Conservation (phyloP, 805 yeast species). For the Cyberlindnera mycetangii region DNA sequence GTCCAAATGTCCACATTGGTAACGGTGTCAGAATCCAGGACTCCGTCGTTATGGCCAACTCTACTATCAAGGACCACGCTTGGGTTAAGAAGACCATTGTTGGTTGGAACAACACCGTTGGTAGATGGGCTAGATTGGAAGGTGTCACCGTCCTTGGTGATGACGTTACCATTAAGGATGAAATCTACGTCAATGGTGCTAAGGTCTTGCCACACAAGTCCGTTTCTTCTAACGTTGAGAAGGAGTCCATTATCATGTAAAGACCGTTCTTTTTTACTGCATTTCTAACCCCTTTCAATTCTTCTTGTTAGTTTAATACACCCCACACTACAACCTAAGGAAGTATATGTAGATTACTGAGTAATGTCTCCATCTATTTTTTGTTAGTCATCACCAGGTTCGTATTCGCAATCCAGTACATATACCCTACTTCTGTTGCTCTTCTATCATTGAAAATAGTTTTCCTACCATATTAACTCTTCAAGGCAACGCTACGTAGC, state of each 20-base stretch:
- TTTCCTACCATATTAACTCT: too few relatives aligned
- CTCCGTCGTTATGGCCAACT: slow-evolving; percentile 88
- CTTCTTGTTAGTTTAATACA: slow-evolving; percentile 14
- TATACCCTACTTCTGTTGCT: too few relatives aligned
- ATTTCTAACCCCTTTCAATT: slow-evolving; percentile 7
- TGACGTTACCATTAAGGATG: slow-evolving; percentile 97
- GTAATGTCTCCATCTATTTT: too few relatives aligned
- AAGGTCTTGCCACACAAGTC: slow-evolving; percentile 98
- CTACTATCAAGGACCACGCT: slow-evolving; percentile 93
- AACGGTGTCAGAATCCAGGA: slow-evolving; percentile 98
- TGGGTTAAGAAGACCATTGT: slow-evolving; percentile 97
- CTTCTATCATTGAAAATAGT: too few relatives aligned
- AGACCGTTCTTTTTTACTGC: neutral
- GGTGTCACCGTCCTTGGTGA: slow-evolving; percentile 98
- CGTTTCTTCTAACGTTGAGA: slow-evolving; percentile 93
- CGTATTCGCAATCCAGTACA: too few relatives aligned
- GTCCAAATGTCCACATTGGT: slow-evolving; percentile 94
- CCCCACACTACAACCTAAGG: too few relatives aligned
- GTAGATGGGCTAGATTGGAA: slow-evolving; percentile 98
- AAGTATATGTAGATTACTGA: too few relatives aligned
- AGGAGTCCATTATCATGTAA: slow-evolving; percentile 97
- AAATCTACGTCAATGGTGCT: slow-evolving; percentile 98
- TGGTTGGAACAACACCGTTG: slow-evolving; percentile 98
- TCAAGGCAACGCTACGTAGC: too few relatives aligned
- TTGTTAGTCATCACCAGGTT: too few relatives aligned